Base-by-base conservation (phyloP, 352 stramenopile species). In the Phytophthora tubulina region DNA sequence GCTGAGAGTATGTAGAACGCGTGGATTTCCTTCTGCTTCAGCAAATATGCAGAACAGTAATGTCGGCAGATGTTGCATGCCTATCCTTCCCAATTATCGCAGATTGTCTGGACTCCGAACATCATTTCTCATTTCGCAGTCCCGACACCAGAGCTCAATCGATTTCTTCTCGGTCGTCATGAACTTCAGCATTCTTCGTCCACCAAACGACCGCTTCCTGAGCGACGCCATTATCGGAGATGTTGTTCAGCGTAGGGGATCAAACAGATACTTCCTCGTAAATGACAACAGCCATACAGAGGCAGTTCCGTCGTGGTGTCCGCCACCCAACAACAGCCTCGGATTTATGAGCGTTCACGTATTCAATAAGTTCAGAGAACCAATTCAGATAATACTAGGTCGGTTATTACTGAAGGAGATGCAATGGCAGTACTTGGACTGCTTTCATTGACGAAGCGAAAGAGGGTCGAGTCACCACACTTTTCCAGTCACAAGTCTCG, bases 81-180 rank as follows among this genome's bases (percentile, higher is more conserved):
- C 50, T 64, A 64, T 70, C 62, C 33, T 35, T 63, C 62, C 54
- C 35, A 27, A 44, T 51, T 70, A 63, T 70, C 62, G 42, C 62
- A 63, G 35, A 62, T 69, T 69, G 61, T 62, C 8, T 7, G 44
- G 9, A 36, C 44, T 56, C 32, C 15, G 36, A 50, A 63, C 52
- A 17, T 57, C 62, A 70, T 63, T 70, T 70, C 51, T 63, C 62
- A 50, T 57, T 70, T 63, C 49, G 52, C 62, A 56, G 52, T 36
- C 58, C 50, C 33, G 42, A 46, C 30, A 70, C 2, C 31, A 54
- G 31, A 68, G 52, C 0, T 3, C 42, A 63, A 36, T 27, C 51
- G 32, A 61, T 49, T 60, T 49, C 38, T 35, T 31, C 30, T 27
- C 14, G 1, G 10, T 17, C 31, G 7, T 30, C 35, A 71, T 71